Evolutionary conservation across 2,329 filamentous ascomycete genomes (phyloP).

Genomic region (Alternaria sp.): DNA sequence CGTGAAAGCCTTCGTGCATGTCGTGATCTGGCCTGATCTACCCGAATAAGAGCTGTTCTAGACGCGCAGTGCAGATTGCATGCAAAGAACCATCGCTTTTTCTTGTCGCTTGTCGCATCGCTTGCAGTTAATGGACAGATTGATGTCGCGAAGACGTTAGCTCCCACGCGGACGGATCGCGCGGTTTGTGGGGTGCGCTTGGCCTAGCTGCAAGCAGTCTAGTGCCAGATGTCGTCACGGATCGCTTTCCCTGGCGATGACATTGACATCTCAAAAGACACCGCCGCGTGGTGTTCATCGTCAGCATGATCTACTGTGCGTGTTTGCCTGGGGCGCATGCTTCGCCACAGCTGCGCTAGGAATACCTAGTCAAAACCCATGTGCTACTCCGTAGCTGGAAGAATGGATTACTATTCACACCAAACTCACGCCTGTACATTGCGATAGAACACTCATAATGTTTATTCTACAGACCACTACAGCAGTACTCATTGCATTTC

Average conservation of each 20-base stretch:
- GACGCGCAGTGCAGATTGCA: not conserved
- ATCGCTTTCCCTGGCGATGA: not conserved
- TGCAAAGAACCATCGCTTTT: not conserved
- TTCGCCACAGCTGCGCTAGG: not conserved
- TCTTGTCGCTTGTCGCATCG: not conserved
- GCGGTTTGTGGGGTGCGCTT: slow-evolving; percentile 3
- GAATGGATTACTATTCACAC: not conserved
- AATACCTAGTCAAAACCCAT: not conserved
- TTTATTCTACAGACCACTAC: slow-evolving; percentile 29
- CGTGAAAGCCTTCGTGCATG: not conserved
- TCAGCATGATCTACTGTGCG: slow-evolving; percentile 4
- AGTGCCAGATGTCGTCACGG: slow-evolving; percentile 8
- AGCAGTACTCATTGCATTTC: slow-evolving; percentile 26
- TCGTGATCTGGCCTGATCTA: slow-evolving; percentile 1
- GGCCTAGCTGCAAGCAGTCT: slow-evolving; percentile 2
- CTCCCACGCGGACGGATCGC: not conserved
- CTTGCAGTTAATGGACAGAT: not conserved
- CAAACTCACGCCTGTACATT: not conserved
- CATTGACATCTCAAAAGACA: not conserved
- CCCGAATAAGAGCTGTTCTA: not conserved
- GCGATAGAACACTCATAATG: slow-evolving; percentile 11
- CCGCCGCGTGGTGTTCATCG: not conserved
- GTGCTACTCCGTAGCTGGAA: not conserved
- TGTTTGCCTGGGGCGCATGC: not conserved
- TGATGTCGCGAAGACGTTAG: not conserved